Percentiles rank a stretch among this genome's conserved stretches.
phyloP scores from a whole-genome alignment of 2,329 filamentous ascomycete genomes.

The Ceratocystis alfenasii region DNA sequence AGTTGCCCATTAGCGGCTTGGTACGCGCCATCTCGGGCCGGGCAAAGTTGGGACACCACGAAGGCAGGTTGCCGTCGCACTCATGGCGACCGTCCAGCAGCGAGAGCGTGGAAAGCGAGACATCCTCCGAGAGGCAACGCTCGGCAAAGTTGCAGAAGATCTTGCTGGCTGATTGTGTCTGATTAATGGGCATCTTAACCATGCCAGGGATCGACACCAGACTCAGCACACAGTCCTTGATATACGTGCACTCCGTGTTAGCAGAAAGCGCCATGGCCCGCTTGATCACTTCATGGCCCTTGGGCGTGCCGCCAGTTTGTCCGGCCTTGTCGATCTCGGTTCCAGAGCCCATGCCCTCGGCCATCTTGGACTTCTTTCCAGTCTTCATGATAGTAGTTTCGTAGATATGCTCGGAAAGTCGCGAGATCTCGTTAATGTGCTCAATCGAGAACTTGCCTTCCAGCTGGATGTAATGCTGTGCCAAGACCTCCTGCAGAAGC shows the following conservation, averaged over 20 bases:
- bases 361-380: not conserved
- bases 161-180: constrained; percentile 11
- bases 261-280: constrained; percentile 13
- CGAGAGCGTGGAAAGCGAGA: constrained; percentile 17
- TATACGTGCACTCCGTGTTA: constrained; percentile 17
- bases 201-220: constrained; percentile 17
- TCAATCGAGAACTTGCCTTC: constrained; percentile 18
- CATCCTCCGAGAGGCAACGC: constrained; percentile 17
- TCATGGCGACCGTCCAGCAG: constrained; percentile 19
- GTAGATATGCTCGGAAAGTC: constrained; percentile 11
- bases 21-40: constrained; percentile 12
- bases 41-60: constrained; percentile 22
- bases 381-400: constrained; percentile 10
- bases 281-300: constrained; percentile 8
- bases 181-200: constrained; percentile 10
- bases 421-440: constrained; percentile 16
- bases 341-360: constrained; percentile 6
- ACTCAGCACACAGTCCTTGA: constrained; percentile 18
- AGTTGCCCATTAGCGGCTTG: constrained; percentile 6
- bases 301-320: constrained; percentile 5
- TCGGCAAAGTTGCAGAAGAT: constrained; percentile 16
- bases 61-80: constrained; percentile 14
- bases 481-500: constrained; percentile 18
- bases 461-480: constrained; percentile 19
- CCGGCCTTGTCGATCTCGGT: constrained; percentile 9